Evolutionary conservation across 257 asterid species (phyloP).

Genomic region (Forsythia viridissima): DNA sequence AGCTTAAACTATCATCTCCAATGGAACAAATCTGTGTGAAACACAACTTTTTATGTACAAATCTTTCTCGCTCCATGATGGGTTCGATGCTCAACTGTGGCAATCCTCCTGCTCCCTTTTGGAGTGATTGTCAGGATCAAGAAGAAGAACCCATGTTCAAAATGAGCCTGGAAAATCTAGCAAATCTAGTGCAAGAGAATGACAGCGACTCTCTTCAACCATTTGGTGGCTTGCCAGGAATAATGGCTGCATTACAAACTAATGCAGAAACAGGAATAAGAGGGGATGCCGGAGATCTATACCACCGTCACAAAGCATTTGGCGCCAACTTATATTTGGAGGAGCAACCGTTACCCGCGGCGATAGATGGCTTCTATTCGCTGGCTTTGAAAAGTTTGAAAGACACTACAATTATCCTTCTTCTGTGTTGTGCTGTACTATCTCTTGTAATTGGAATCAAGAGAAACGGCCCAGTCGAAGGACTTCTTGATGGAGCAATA

Average conservation of each 20-base stretch:
- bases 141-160: background rate
- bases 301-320: conserved; percentile 25
- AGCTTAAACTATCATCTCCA: too few relatives aligned
- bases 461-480: conserved; percentile 31
- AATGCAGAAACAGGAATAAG: conserved; percentile 27
- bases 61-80: too few relatives aligned
- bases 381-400: conserved; percentile 25
- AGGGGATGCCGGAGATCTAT: conserved; percentile 31
- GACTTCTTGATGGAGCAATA: conserved; percentile 24
- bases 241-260: conserved; percentile 24
- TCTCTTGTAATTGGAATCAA: conserved; percentile 35
- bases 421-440: conserved; percentile 39
- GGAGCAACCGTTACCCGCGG: background rate
- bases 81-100: too few relatives aligned
- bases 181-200: background rate
- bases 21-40: too few relatives aligned
- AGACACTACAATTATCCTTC: conserved; percentile 36
- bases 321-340: conserved; percentile 21
- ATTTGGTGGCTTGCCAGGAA: background rate
- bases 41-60: too few relatives aligned
- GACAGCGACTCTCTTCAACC: background rate
- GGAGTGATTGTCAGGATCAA: too few relatives aligned
- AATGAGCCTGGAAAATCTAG: background rate
- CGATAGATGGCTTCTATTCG: background rate
- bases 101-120: too few relatives aligned